Percentiles rank a stretch among this genome's conserved stretches.
Conservation (phyloP, 2,329 filamentous ascomycete species). For the Remersonia thermophila region DNA sequence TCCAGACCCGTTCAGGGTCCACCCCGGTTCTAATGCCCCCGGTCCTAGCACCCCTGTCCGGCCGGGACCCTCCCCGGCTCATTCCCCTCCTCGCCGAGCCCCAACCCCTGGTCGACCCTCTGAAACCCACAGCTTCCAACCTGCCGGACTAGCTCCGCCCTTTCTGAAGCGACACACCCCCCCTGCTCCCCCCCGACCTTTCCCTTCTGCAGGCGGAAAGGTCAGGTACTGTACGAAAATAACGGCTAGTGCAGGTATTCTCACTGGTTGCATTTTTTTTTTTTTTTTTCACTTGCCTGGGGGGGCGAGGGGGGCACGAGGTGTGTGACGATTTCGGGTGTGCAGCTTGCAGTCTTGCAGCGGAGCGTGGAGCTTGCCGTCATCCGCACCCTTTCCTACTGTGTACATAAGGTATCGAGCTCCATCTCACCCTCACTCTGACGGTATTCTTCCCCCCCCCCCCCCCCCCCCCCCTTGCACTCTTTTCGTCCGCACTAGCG, state of each 20-base stretch:
- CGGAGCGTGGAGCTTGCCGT: no score
- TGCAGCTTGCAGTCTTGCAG: no score
- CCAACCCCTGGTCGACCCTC: background rate
- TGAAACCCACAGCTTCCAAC: conserved; percentile 18
- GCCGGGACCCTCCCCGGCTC: background rate
- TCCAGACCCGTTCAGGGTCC: no score
- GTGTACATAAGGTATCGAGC: no score
- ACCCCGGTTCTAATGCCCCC: no score
- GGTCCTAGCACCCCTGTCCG: no score
- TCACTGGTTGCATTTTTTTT: no score
- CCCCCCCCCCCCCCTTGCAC: background rate
- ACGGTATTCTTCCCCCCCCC: background rate
- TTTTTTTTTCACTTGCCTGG: no score
- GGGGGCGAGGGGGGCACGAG: no score
- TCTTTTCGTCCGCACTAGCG: background rate
- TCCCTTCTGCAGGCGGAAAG: conserved; percentile 1
- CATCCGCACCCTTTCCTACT: no score
- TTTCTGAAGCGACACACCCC: background rate
- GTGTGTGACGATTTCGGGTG: no score
- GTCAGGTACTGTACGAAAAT: conserved; percentile 12
- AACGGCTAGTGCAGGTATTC: no score
- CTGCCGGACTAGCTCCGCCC: conserved; percentile 17
- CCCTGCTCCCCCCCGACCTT: background rate
- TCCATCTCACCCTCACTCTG: background rate
- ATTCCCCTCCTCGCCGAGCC: background rate